Evolutionary conservation across 2,329 filamentous ascomycete genomes (phyloP).

Genomic region (Aspergillus sp.): DNA sequence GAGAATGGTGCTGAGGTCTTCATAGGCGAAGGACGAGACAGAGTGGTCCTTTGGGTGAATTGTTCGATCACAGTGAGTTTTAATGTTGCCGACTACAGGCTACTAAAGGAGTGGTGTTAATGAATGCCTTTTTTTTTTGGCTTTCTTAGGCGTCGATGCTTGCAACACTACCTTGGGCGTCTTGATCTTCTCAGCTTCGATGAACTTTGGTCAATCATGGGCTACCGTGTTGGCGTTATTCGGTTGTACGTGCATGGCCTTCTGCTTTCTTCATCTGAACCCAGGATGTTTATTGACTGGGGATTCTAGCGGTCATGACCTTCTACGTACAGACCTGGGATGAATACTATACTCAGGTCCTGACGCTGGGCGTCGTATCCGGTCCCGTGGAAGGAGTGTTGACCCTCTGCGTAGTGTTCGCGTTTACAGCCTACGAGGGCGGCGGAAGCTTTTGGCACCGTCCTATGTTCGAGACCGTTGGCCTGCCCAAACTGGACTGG

Average conservation of each 20-base stretch:
- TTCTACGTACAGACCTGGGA: constrained; percentile 99
- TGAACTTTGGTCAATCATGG: constrained; percentile 92
- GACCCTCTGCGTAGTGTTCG: constrained; percentile 72
- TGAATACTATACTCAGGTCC: constrained; percentile 94
- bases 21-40: constrained; percentile 73
- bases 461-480: constrained; percentile 63
- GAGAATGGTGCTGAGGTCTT: constrained; percentile 6
- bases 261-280: neutral
- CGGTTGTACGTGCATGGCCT: constrained; percentile 52
- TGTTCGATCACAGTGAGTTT: constrained; percentile 79
- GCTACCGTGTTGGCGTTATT: constrained; percentile 76
- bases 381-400: constrained; percentile 92
- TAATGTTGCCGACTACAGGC: neutral
- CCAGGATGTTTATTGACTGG: constrained; percentile 4
- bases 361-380: constrained; percentile 85
- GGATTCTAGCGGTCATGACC: constrained; percentile 62
- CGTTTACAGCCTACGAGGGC: constrained; percentile 73
- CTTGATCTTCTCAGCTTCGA: constrained; percentile 79
- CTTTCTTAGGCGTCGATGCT: constrained; percentile 63
- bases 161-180: constrained; percentile 93
- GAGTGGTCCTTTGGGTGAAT: constrained; percentile 85
- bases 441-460: constrained; percentile 91
- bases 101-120: neutral
- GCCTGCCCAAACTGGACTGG: constrained; percentile 54
- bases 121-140: no score